Conservation (phyloP, 2,329 filamentous ascomycete genomes). For the Phialocephala subalpina region DNA sequence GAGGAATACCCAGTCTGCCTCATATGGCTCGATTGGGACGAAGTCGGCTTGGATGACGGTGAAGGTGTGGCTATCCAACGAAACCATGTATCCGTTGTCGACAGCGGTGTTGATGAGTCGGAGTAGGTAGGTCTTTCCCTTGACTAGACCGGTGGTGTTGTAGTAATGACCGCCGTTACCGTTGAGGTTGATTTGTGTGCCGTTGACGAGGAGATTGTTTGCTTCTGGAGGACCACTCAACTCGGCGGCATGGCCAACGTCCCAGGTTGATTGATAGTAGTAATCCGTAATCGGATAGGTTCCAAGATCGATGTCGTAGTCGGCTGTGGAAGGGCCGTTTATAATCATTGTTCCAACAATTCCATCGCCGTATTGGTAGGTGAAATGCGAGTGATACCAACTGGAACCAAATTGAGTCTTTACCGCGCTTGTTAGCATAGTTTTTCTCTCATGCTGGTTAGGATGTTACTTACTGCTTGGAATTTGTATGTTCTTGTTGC, state of each 20-base stretch:
- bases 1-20: conserved; percentile 65
- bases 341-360: conserved; percentile 66
- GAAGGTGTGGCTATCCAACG: conserved; percentile 59
- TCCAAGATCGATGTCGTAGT: conserved; percentile 70
- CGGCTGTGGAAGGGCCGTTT: conserved; percentile 61
- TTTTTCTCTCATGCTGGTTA: too few relatives aligned
- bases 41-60: conserved; percentile 71
- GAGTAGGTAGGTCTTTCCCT: conserved; percentile 53
- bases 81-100: conserved; percentile 50
- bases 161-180: conserved; percentile 28
- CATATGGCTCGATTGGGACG: conserved; percentile 67
- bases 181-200: conserved; percentile 17
- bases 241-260: conserved; percentile 39
- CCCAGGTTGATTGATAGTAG: conserved; percentile 20
- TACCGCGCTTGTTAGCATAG: too few relatives aligned
- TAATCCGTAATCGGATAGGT: conserved; percentile 40
- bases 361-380: conserved; percentile 55
- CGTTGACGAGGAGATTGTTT: conserved; percentile 37
- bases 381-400: conserved; percentile 69
- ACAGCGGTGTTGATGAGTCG: conserved; percentile 56
- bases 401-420: conserved; percentile 53
- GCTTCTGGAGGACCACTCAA: conserved; percentile 32
- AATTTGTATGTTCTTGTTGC: conserved; percentile 35
- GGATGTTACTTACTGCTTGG: too few relatives aligned
- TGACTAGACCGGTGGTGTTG: conserved; percentile 43